phyloP scores from a whole-genome alignment of 192 early-diverging fungal genomes.

The Coemansia sp. region DNA sequence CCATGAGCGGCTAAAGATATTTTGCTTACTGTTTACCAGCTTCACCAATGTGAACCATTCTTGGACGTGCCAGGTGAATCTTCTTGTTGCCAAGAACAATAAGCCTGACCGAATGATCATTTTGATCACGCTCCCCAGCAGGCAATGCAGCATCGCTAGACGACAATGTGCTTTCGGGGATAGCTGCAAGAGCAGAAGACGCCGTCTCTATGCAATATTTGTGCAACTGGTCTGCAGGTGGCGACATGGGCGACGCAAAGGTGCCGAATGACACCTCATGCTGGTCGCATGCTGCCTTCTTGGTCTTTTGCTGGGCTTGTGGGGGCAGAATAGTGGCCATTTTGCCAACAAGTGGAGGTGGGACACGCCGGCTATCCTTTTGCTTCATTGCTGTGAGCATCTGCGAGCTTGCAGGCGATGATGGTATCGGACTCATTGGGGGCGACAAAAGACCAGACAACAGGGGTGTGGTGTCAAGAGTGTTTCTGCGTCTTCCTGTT shows the following conservation, averaged over 20 bases:
- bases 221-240: slow-evolving; percentile 1
- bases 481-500: slow-evolving; percentile 36
- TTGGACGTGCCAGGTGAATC: slow-evolving; percentile 40
- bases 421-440: background rate
- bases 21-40: slow-evolving; percentile 8
- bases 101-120: slow-evolving; percentile 12
- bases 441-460: background rate
- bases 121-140: slow-evolving; percentile 2
- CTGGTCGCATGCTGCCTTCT: background rate
- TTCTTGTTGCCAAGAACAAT: slow-evolving; percentile 45
- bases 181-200: slow-evolving; percentile 6
- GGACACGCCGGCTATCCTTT: slow-evolving; percentile 2
- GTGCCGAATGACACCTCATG: background rate
- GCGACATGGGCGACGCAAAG: background rate
- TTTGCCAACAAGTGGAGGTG: slow-evolving; percentile 4
- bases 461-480: slow-evolving; percentile 14
- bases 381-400: slow-evolving; percentile 6
- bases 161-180: slow-evolving; percentile 2
- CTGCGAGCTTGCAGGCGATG: background rate
- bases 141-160: background rate
- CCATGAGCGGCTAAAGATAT: too few relatives aligned
- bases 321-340: slow-evolving; percentile 8
- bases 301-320: background rate
- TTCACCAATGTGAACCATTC: slow-evolving; percentile 29
- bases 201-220: background rate